These are phyloP conservation scores for Solanum ossicruentum DNA, from an alignment of 257 asterid species.

Conservation along the genomic window DNA sequence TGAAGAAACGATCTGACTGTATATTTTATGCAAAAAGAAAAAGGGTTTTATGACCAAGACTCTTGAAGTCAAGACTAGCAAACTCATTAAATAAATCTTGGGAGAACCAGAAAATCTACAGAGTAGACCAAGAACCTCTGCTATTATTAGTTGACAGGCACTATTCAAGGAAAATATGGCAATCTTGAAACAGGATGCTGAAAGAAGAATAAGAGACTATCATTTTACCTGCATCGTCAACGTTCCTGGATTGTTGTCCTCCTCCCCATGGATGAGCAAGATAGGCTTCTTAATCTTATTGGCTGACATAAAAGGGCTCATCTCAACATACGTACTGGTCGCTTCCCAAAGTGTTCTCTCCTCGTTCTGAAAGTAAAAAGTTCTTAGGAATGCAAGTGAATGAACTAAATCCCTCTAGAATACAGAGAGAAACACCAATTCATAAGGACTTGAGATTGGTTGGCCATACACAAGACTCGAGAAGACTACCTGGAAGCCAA, in stretches of 20 bases:
- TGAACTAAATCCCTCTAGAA: not conserved
- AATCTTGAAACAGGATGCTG: not conserved
- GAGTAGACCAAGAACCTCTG: not conserved
- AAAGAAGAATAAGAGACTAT: not conserved
- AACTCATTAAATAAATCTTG: not conserved
- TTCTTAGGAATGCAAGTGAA: not conserved
- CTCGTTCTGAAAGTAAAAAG: constrained; percentile 46
- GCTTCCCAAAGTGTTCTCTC: constrained; percentile 99
- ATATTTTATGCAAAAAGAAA: constrained; percentile 1
- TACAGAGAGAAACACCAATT: not conserved
- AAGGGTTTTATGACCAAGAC: not conserved
- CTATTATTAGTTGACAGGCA: not conserved
- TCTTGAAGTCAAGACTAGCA: not conserved
- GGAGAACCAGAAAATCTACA: not conserved
- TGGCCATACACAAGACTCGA: not conserved
- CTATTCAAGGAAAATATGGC: not conserved
- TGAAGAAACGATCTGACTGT: constrained; percentile 91
- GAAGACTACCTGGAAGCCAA: constrained; percentile 85
- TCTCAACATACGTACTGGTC: constrained; percentile 56
- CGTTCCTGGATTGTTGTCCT: constrained; percentile 95
- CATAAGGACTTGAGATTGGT: not conserved
- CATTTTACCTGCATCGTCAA: constrained; percentile 84
- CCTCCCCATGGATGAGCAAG: constrained; percentile 95
- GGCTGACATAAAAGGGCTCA: constrained; percentile 95
- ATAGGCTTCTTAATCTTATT: constrained; percentile 93